phyloP scores from a whole-genome alignment of 2,329 filamentous ascomycete genomes.

The Teratosphaeria viscida region DNA sequence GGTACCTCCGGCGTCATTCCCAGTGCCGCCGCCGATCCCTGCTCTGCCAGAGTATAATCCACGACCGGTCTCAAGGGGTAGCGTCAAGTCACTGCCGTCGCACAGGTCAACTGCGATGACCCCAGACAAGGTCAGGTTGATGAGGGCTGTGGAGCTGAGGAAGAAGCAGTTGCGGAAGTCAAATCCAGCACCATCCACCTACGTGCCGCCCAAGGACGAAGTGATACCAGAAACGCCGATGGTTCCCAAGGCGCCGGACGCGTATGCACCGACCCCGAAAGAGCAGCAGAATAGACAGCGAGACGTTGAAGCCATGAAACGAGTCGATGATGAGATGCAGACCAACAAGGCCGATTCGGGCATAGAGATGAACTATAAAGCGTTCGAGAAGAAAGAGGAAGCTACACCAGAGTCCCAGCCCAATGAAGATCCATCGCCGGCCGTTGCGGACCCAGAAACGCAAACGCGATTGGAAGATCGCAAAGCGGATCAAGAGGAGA shows the following conservation, averaged over 20 bases:
- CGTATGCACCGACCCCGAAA: neutral
- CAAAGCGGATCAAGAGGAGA: neutral
- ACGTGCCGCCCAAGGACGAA: conserved; percentile 5
- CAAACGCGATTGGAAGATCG: neutral
- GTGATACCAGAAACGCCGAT: conserved; percentile 10
- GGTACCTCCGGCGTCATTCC: conserved; percentile 3
- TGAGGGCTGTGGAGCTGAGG: conserved; percentile 86
- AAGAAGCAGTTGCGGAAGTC: conserved; percentile 59
- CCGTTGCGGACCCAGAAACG: neutral
- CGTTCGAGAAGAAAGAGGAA: conserved; percentile 3
- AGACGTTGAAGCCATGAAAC: conserved; percentile 6
- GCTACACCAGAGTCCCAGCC: neutral
- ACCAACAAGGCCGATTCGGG: conserved; percentile 45
- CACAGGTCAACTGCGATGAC: conserved; percentile 46
- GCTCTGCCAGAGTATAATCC: conserved; percentile 22
- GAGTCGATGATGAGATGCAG: conserved; percentile 2
- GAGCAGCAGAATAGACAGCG: conserved; percentile 7
- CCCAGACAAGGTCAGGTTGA: conserved; percentile 79
- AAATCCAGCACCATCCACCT: conserved; percentile 8
- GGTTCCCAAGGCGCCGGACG: conserved; percentile 9
- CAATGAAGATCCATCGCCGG: neutral
- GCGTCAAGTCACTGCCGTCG: conserved; percentile 35
- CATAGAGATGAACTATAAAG: conserved; percentile 38
- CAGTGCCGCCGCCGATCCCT: conserved; percentile 25
- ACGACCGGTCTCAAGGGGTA: conserved; percentile 26